Percentiles rank a stretch among this genome's conserved stretches.
phyloP scores from a whole-genome alignment of 768 basidiomycete species.

The Lactarius pseudohatsudake region DNA sequence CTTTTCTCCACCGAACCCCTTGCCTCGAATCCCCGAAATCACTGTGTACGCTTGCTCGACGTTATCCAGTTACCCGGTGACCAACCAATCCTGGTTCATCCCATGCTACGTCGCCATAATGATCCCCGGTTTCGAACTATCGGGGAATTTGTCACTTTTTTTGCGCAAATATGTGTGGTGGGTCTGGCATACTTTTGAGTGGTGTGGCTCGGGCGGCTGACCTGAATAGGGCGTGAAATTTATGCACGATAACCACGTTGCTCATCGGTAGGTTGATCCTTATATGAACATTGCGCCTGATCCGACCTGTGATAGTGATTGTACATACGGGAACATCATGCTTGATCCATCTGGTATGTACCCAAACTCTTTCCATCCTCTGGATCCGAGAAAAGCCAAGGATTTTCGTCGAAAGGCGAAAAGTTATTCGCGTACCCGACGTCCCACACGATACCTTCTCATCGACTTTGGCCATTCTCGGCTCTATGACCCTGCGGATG shows the following conservation, averaged over 20 bases:
- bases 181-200: background rate
- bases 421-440: slow-evolving; percentile 31
- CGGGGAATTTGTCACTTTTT: slow-evolving; percentile 32
- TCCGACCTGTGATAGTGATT: background rate
- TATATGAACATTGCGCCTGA: no score
- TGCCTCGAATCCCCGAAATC: background rate
- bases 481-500: slow-evolving; percentile 20
- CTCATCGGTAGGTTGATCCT: slow-evolving; percentile 34
- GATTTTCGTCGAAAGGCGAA: slow-evolving; percentile 17
- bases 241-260: slow-evolving; percentile 30
- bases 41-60: background rate
- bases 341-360: slow-evolving; percentile 32
- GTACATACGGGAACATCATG: slow-evolving; percentile 27
- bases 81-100: slow-evolving; percentile 30
- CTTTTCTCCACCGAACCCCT: background rate
- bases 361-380: slow-evolving; percentile 20
- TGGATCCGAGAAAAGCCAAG: background rate
- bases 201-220: slow-evolving; percentile 27
- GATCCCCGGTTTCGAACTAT: slow-evolving; percentile 30
- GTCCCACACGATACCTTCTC: slow-evolving; percentile 32
- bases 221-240: slow-evolving; percentile 28
- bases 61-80: background rate
- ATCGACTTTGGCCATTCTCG: slow-evolving; percentile 36
- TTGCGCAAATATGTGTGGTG: slow-evolving; percentile 30
- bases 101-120: slow-evolving; percentile 32